Evolutionary conservation across 257 asterid species (phyloP).

Genomic region (Nemophila menziesii): DNA sequence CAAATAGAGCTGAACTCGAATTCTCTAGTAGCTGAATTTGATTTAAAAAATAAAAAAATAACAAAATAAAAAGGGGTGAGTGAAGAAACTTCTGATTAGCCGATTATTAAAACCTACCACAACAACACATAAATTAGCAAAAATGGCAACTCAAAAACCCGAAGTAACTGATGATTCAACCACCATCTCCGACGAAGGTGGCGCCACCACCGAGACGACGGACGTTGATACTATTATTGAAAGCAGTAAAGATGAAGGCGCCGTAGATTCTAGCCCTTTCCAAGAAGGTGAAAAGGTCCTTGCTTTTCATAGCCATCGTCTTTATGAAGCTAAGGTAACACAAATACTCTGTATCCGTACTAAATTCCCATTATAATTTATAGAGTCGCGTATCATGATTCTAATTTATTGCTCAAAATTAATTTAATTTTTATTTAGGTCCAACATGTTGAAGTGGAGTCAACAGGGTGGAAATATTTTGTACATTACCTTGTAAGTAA

Average conservation of each 20-base stretch:
- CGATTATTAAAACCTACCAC: no score
- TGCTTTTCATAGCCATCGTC: slow-evolving; percentile 32
- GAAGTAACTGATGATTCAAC: slow-evolving; percentile 11
- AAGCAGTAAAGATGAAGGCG: slow-evolving; percentile 16
- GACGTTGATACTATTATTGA: slow-evolving; percentile 7
- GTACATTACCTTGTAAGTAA: slow-evolving; percentile 3
- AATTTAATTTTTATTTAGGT: not conserved
- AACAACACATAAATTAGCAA: not conserved
- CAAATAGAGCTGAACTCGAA: no score
- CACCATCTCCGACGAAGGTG: slow-evolving; percentile 9
- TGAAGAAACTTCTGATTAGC: no score
- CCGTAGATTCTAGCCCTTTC: slow-evolving; percentile 29
- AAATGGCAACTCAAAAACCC: slow-evolving; percentile 14
- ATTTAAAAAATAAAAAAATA: no score
- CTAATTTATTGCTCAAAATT: not conserved
- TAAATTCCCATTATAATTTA: not conserved
- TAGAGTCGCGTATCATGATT: not conserved
- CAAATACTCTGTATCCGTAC: not conserved
- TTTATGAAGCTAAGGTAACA: slow-evolving; percentile 67
- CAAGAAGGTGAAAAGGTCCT: slow-evolving; percentile 56
- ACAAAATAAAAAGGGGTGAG: no score
- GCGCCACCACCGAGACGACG: slow-evolving; percentile 10
- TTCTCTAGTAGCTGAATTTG: no score
- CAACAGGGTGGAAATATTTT: not conserved
- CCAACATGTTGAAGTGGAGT: slow-evolving; percentile 1